These are phyloP conservation scores for Penicillium digitatum DNA, from an alignment of 2,329 filamentous ascomycete species.

Conservation along the genomic window DNA sequence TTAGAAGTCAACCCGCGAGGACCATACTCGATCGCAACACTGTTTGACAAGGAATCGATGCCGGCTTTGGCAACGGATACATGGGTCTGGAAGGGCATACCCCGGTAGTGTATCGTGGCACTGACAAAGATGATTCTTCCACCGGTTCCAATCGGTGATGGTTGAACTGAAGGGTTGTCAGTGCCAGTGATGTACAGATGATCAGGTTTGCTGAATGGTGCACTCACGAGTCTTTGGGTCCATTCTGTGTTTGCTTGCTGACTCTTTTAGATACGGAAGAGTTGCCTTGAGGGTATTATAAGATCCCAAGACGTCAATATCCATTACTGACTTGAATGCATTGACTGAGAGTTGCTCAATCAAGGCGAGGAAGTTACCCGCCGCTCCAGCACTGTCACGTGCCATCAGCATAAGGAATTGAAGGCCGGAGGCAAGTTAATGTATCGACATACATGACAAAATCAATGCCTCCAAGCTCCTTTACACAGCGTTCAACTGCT, in stretches of 20 bases:
- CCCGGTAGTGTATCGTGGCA: slow-evolving; percentile 86
- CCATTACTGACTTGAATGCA: slow-evolving; percentile 91
- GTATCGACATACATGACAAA: slow-evolving; percentile 69
- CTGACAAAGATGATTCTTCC: slow-evolving; percentile 87
- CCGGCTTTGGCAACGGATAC: slow-evolving; percentile 89
- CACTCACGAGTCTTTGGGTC: slow-evolving; percentile 53
- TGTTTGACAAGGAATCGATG: slow-evolving; percentile 77
- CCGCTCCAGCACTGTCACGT: slow-evolving; percentile 71
- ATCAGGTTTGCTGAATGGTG: background rate
- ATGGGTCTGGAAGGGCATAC: slow-evolving; percentile 79
- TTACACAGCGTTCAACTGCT: slow-evolving; percentile 73
- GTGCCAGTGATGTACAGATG: background rate
- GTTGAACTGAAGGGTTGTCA: slow-evolving; percentile 23
- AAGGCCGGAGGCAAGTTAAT: background rate
- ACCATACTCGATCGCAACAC: slow-evolving; percentile 82
- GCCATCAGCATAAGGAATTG: slow-evolving; percentile 12
- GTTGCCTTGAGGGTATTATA: slow-evolving; percentile 95
- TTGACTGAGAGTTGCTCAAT: slow-evolving; percentile 78
- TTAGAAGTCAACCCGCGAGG: slow-evolving; percentile 84
- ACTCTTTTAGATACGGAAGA: slow-evolving; percentile 72
- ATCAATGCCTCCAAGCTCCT: slow-evolving; percentile 83
- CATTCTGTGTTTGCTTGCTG: slow-evolving; percentile 60
- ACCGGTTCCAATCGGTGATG: slow-evolving; percentile 55
- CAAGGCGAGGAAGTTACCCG: slow-evolving; percentile 90
- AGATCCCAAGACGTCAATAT: slow-evolving; percentile 90